Percentiles rank a stretch among this genome's conserved stretches.
Conservation (phyloP, 208 protist species). For the Acanthamoeba healyi region DNA sequence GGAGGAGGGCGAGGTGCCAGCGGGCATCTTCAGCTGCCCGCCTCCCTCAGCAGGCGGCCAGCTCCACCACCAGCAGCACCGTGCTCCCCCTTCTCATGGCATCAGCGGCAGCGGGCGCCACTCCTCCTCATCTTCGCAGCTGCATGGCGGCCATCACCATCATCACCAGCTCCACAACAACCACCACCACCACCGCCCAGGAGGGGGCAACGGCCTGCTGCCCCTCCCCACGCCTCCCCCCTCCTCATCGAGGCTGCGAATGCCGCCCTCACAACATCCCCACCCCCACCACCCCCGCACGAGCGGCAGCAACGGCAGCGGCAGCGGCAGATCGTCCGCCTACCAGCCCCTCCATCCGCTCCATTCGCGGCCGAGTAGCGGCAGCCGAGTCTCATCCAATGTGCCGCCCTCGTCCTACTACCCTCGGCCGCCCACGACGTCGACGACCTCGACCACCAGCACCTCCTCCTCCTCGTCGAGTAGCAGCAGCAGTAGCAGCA, state of each 20-base stretch:
- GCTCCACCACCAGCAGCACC: neutral
- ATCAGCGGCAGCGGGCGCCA: no score
- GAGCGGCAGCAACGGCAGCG: neutral
- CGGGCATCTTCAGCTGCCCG: neutral
- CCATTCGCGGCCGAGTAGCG: no score
- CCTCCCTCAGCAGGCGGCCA: slow-evolving; percentile 8
- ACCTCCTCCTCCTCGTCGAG: neutral
- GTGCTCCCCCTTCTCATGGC: neutral
- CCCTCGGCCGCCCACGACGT: neutral
- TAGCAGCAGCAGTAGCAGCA: no score
- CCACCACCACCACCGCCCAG: neutral
- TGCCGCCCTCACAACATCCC: neutral
- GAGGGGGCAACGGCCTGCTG: neutral
- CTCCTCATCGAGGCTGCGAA: neutral
- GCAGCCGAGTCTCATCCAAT: neutral
- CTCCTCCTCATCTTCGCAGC: neutral
- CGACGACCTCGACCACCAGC: neutral
- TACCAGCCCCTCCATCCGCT: neutral
- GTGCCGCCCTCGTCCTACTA: neutral
- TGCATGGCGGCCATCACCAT: no score
- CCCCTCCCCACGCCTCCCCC: neutral
- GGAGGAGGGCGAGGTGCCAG: slow-evolving; percentile 15
- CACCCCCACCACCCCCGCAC: neutral
- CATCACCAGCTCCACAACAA: no score
- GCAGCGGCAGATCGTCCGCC: no score